Percentiles rank a stretch among this genome's conserved stretches.
These are phyloP conservation scores for Multifurca ochricompacta DNA, from an alignment of 768 basidiomycete genomes.

Conservation along the genomic window DNA sequence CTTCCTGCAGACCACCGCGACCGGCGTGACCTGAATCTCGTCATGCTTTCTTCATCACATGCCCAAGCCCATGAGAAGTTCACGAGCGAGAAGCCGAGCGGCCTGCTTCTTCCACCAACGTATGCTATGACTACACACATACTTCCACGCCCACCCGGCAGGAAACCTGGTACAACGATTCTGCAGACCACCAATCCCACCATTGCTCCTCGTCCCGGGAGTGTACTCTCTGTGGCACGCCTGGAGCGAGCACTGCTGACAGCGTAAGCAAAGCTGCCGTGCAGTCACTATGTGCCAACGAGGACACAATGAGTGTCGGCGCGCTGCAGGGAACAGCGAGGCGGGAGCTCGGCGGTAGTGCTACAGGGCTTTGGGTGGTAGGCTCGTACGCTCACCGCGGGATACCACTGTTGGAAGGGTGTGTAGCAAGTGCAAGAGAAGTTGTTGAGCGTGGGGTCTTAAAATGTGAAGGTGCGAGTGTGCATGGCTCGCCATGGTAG, in stretches of 20 bases:
- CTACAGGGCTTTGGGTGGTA: conserved; percentile 58
- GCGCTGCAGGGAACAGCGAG: conserved; percentile 44
- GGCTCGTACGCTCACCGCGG: conserved; percentile 66
- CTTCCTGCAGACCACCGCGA: conserved; percentile 46
- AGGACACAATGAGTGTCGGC: conserved; percentile 32
- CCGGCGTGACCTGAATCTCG: conserved; percentile 59
- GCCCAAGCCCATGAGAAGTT: neutral
- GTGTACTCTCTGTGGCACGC: conserved; percentile 47
- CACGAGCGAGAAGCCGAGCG: neutral
- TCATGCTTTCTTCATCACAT: conserved; percentile 24
- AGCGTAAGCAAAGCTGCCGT: conserved; percentile 44
- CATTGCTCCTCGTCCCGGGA: conserved; percentile 39
- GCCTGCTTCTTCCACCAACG: conserved; percentile 33
- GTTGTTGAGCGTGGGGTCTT: conserved; percentile 33
- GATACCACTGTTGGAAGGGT: conserved; percentile 74
- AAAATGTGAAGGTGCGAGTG: conserved; percentile 20
- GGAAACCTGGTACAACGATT: conserved; percentile 31
- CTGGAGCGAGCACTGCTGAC: conserved; percentile 60
- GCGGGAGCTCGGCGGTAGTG: conserved; percentile 23
- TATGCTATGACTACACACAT: conserved; percentile 72
- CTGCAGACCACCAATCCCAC: conserved; percentile 75
- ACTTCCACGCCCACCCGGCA: conserved; percentile 33
- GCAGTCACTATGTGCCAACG: conserved; percentile 32
- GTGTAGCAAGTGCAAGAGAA: conserved; percentile 62
- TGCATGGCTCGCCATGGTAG: conserved; percentile 16